A percentile compares a stretch with the other conserved stretches of the same genome.
Evolutionary conservation across 2,329 filamentous ascomycete genomes (phyloP).

Genomic region (Alternaria alternata): DNA sequence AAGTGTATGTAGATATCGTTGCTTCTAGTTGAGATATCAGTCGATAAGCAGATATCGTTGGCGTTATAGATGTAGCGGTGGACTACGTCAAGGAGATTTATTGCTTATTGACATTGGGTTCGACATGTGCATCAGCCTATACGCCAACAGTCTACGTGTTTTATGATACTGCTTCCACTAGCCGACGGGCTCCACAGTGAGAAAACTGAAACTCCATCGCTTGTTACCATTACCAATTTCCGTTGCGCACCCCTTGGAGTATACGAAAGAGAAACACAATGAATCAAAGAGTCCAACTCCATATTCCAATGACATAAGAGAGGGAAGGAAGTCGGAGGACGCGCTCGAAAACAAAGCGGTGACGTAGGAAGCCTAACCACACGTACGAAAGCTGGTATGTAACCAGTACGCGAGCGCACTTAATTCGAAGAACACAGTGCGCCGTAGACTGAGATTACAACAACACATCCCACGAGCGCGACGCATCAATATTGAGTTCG

Average conservation of each 20-base stretch:
- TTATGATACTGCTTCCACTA: neutral
- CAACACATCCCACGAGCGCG: neutral
- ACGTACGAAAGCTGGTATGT: neutral
- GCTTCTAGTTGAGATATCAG: neutral
- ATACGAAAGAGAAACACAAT: neutral
- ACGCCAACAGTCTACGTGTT: neutral
- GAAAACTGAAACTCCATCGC: constrained; percentile 2
- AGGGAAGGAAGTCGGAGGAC: neutral
- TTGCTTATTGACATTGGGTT: neutral
- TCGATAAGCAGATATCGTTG: neutral
- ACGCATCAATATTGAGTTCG: neutral
- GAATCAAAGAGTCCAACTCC: neutral
- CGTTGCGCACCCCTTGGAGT: neutral
- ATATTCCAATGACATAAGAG: neutral
- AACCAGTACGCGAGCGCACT: neutral
- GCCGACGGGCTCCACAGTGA: neutral
- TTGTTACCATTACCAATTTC: constrained; percentile 1
- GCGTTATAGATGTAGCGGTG: neutral
- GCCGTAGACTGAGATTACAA: neutral
- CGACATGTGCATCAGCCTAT: neutral
- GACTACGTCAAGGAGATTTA: neutral
- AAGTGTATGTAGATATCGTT: neutral
- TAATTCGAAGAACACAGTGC: neutral
- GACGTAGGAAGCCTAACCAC: neutral
- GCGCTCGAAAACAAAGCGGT: neutral